Evolutionary conservation across 1,284 basidiomycete genomes (phyloP), one percentile per base, ranked within the genome.

Genomic region (Erythrobasidium hasegawianum): DNA sequence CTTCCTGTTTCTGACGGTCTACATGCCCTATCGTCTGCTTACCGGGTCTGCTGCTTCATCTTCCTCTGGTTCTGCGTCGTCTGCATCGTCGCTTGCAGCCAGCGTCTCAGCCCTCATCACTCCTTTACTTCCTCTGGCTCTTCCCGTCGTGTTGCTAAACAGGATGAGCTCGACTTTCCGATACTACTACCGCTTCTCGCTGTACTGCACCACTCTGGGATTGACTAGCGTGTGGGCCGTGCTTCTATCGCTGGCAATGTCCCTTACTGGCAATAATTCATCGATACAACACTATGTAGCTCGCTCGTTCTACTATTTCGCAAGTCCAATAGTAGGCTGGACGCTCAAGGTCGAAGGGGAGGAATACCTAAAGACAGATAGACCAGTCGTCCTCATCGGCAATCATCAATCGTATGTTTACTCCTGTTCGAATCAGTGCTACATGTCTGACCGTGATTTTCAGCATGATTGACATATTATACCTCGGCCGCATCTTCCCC

Each of bases 261-360:
- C 84, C 7, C 74, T 89, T 38, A 75, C 85, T 8, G 92, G 93
- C 16, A 75, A 80, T 75, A 74, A 87, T 18, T 85, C 86, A 75
- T 89, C 97, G 77, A 89, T 89, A 73, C 91, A 95, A 79, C 87
- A 83, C 73, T 80, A 89, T 71, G 87, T 95, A 45, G 95, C 92
- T 1, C 81, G 90, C 57, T 84, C 83, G 49, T 97, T 98, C 81
- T 92, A 95, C 80, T 74, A 77, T 58, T 71, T 91, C 62, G 84
- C 86, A 52, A 82, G 85, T 41, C 83, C 84, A 9, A 76, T 86
- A 2, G 76, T 94, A 54, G 88, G 86, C 69, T 80, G 95, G 71
- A 79, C 80, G 55, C 81, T 97, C 72, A 83, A 86, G 59, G 83
- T 97, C 38, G 91, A 97, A 76, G 93, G 92, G 26, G 85, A 87